Evolutionary conservation across 2,329 filamentous ascomycete genomes (phyloP), one percentile per base, ranked within the genome.

Genomic region (Apiospora saccharicola): DNA sequence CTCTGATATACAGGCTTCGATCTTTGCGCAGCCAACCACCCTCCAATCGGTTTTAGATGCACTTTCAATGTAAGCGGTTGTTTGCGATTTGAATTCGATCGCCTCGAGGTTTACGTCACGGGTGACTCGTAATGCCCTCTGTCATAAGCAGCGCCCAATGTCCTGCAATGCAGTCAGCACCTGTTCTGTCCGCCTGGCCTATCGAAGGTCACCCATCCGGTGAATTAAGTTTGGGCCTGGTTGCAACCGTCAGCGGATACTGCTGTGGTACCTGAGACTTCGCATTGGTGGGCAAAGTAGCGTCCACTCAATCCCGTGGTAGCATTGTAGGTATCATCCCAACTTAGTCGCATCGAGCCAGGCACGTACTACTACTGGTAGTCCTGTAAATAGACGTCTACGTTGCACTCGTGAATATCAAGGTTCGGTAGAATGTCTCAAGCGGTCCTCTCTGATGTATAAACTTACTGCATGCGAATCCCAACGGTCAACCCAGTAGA

Each of bases 171-270:
- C 51, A 57, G 26, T 57, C 51, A 57, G 14, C 26, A 19, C 26
- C 51, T 61, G 16, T 34, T 6, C 16, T 22, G 53, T 30, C 30
- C 51, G 24, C 24, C 51, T 10, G 53, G 53, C 53, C 53, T 61
- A 61, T 61, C 37, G 53, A 34, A 34, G 30, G 19, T 16, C 53
- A 61, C 53, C 30, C 30, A 61, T 30, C 14, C n/a, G n/a, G n/a
- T 13, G 34, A 64, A 64, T 64, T 64, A 64, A 34, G 57, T 64
- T 64, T 64, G 57, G 8, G 22, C 34, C n/a, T 64, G 57, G 57
- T n/a, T 64, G 34, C 57, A 64, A 41, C 57, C 57, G 57, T 64
- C 57, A 64, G 57, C 34, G 57, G 57, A 64, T 41, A 64, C 57
- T 64, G 57, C 22, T 13, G 30, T 37, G 30, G 57, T 64, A 64